Conservation (phyloP, 2,329 filamentous ascomycete species). For the Diaporthe australafricana region DNA sequence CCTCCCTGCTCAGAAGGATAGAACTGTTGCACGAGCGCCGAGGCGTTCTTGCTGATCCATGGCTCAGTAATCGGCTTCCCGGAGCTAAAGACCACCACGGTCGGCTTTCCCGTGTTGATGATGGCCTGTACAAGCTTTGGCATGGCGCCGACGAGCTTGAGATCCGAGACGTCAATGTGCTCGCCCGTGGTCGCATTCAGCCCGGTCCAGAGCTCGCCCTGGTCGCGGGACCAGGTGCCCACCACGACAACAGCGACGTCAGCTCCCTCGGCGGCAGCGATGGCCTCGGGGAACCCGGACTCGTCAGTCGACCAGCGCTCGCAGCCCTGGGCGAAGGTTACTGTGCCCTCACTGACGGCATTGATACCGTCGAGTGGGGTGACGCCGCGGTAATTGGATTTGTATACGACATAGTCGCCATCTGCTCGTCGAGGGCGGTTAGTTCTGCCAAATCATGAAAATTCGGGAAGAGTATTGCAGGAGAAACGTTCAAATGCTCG, state of each 20-base stretch:
- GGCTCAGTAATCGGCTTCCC: conserved; percentile 80
- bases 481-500: neutral
- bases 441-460: neutral
- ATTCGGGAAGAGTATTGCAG: neutral
- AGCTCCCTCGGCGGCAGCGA: conserved; percentile 72
- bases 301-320: conserved; percentile 79
- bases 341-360: conserved; percentile 66
- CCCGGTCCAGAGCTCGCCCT: conserved; percentile 76
- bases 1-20: conserved; percentile 79
- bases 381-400: conserved; percentile 72
- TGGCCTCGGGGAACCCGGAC: conserved; percentile 74
- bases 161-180: conserved; percentile 73
- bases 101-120: conserved; percentile 74
- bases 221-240: conserved; percentile 81
- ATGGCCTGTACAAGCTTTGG: conserved; percentile 74
- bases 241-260: conserved; percentile 81
- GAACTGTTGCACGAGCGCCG: conserved; percentile 79
- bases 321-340: conserved; percentile 77
- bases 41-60: conserved; percentile 75
- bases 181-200: conserved; percentile 82
- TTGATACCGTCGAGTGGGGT: conserved; percentile 78
- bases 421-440: conserved; percentile 54
- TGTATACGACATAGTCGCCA: conserved; percentile 79
- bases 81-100: conserved; percentile 74
- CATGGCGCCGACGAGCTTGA: conserved; percentile 79